phyloP scores from a whole-genome alignment of 768 basidiomycete genomes.

The Auricularia sp. region DNA sequence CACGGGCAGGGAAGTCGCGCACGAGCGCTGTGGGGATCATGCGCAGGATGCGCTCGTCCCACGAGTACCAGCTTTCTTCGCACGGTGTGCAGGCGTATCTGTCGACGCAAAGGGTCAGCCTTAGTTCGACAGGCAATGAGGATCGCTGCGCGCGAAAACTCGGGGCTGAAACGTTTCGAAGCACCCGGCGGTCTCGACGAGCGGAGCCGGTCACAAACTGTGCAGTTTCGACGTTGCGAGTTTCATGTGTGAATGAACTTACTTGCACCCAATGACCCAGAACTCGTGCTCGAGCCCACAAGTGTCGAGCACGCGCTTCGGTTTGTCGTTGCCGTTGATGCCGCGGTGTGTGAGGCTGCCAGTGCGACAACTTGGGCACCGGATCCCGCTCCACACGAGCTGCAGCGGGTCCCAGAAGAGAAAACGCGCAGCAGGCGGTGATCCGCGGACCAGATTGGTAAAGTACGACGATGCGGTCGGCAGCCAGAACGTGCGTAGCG shows the following conservation, averaged over 20 bases:
- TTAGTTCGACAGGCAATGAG: too few species aligned
- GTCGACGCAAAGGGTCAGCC: too few species aligned
- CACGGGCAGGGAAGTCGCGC: too few species aligned
- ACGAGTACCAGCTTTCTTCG: constrained; percentile 57
- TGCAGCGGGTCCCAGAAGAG: constrained; percentile 84
- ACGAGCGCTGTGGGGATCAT: constrained; percentile 19
- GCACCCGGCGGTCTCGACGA: too few species aligned
- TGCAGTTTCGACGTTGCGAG: too few species aligned
- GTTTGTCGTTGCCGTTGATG: constrained; percentile 40
- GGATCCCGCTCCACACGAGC: constrained; percentile 72
- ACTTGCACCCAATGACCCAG: constrained; percentile 55
- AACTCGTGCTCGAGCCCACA: constrained; percentile 34
- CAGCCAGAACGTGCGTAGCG: constrained; percentile 77
- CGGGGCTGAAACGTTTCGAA: too few species aligned
- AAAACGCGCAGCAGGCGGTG: constrained; percentile 41
- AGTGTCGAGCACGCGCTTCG: constrained; percentile 64
- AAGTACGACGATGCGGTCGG: constrained; percentile 23
- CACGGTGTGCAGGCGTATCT: constrained; percentile 56
- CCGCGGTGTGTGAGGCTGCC: constrained; percentile 55
- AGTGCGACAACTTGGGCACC: constrained; percentile 52
- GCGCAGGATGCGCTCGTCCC: constrained; percentile 60
- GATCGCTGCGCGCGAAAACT: too few species aligned
- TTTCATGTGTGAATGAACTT: too few species aligned
- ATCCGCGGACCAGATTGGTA: background rate
- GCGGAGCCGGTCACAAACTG: too few species aligned